These are phyloP conservation scores for Carallia pectinifolia DNA, from an alignment of 345 rosid species.

Conservation along the genomic window DNA sequence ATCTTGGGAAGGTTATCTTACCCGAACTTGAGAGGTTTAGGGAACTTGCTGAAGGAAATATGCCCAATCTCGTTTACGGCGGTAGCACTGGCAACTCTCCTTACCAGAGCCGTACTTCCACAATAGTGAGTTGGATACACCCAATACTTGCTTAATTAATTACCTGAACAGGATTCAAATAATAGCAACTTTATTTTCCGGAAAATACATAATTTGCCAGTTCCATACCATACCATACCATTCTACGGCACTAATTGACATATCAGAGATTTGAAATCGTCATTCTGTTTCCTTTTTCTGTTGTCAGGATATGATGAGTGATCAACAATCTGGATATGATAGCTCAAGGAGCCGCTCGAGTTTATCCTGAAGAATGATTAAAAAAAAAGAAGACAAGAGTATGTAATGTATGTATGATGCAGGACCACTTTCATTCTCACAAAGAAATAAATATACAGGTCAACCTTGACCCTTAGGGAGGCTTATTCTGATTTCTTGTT, in stretches of 20 bases:
- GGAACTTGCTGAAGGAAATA: slow-evolving; percentile 52
- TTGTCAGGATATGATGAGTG: slow-evolving; percentile 45
- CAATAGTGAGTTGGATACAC: slow-evolving; percentile 29
- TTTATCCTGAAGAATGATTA: slow-evolving; percentile 22
- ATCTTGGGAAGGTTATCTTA: slow-evolving; percentile 55
- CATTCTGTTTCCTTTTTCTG: not conserved
- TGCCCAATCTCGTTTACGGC: slow-evolving; percentile 23
- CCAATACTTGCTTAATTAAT: not conserved
- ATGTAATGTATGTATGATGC: not conserved
- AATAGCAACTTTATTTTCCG: not conserved
- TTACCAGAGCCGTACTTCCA: slow-evolving; percentile 21
- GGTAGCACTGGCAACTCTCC: slow-evolving; percentile 31
- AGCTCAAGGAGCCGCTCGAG: slow-evolving; percentile 38
- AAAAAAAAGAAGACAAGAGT: slow-evolving; percentile 13
- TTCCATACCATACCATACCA: slow-evolving; percentile 3
- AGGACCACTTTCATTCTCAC: not conserved
- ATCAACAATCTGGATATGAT: slow-evolving; percentile 32
- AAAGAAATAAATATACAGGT: not conserved
- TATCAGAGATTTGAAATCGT: not conserved
- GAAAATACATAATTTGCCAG: not conserved
- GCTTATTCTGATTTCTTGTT: not conserved
- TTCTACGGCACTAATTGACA: not conserved
- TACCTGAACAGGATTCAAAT: not conserved
- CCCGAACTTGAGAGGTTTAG: slow-evolving; percentile 75
- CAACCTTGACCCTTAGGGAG: too few species aligned